A percentile compares a stretch with the other conserved stretches of the same genome.
These are phyloP conservation scores for Sicyos edulis DNA, from an alignment of 306 rosid species.

Conservation along the genomic window DNA sequence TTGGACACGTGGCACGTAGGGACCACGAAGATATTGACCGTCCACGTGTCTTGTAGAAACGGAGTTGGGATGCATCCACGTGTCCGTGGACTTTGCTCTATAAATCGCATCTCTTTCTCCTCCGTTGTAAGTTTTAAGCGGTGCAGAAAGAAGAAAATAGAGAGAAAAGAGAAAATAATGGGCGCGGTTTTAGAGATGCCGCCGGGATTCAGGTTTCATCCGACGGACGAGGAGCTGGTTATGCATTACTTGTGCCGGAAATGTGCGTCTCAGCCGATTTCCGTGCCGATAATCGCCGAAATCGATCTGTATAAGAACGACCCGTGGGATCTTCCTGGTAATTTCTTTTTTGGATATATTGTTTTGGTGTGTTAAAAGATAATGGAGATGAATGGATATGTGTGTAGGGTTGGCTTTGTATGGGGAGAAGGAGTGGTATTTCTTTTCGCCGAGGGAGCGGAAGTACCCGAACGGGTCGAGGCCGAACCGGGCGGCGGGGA, in stretches of 20 bases:
- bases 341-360: background rate
- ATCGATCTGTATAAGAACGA: constrained; percentile 77
- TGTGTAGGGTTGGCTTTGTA: background rate
- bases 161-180: constrained; percentile 25
- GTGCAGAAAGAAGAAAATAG: constrained; percentile 24
- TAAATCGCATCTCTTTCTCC: constrained; percentile 45
- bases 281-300: constrained; percentile 78
- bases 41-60: constrained; percentile 75
- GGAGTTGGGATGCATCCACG: constrained; percentile 32
- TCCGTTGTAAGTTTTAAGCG: constrained; percentile 65
- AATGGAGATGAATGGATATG: too few relatives aligned
- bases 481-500: too few relatives aligned
- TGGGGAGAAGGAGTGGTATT: too few relatives aligned
- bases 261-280: constrained; percentile 62
- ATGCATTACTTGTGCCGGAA: constrained; percentile 79
- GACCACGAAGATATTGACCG: constrained; percentile 33
- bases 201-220: constrained; percentile 91
- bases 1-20: constrained; percentile 33
- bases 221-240: constrained; percentile 94
- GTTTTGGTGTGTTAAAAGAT: too few relatives aligned
- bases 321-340: constrained; percentile 95
- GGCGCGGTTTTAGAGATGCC: constrained; percentile 67
- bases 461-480: too few relatives aligned
- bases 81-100: constrained; percentile 29
- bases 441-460: too few relatives aligned